These are phyloP conservation scores for Boletus subcaerulescens DNA, from an alignment of 768 basidiomycete species.

Conservation along the genomic window DNA sequence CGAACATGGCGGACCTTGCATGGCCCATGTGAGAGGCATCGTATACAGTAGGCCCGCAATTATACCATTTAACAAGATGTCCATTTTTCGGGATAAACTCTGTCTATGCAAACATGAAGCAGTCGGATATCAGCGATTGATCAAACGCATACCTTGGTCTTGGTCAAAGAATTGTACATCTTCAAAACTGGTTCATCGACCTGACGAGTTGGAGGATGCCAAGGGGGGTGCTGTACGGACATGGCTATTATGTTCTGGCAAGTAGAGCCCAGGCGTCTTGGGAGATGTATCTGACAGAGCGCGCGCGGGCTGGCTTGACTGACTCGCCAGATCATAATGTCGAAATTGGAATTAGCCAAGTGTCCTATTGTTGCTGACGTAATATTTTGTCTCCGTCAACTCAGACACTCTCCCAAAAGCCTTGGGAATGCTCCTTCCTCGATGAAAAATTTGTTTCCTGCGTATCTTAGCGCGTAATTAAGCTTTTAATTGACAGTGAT, in stretches of 20 bases:
- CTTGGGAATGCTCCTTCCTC: background rate
- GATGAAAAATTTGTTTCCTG: slow-evolving; percentile 2
- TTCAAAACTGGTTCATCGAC: slow-evolving; percentile 52
- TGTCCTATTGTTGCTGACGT: slow-evolving; percentile 16
- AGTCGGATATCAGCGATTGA: slow-evolving; percentile 8
- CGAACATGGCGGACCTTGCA: slow-evolving; percentile 60
- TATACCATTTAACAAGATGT: slow-evolving; percentile 93
- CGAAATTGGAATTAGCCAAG: slow-evolving; percentile 5
- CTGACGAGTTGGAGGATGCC: slow-evolving; percentile 40
- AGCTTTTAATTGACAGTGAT: background rate
- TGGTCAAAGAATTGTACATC: slow-evolving; percentile 91
- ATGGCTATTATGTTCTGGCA: slow-evolving; percentile 31
- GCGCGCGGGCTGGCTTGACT: background rate
- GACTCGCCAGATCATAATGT: slow-evolving; percentile 25
- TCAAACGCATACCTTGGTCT: slow-evolving; percentile 67
- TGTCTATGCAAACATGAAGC: slow-evolving; percentile 44
- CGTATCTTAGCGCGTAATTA: background rate
- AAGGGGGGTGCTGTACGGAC: slow-evolving; percentile 58
- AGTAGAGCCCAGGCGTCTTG: slow-evolving; percentile 4
- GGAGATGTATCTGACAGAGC: slow-evolving; percentile 6
- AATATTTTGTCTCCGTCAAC: slow-evolving; percentile 4
- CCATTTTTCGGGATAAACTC: slow-evolving; percentile 72
- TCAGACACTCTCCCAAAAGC: no score
- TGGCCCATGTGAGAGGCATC: slow-evolving; percentile 99
- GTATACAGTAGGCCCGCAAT: slow-evolving; percentile 98